A percentile compares a stretch with the other conserved stretches of the same genome.
These are phyloP conservation scores for Suillus decipiens DNA, from an alignment of 768 basidiomycete genomes.

Conservation along the genomic window DNA sequence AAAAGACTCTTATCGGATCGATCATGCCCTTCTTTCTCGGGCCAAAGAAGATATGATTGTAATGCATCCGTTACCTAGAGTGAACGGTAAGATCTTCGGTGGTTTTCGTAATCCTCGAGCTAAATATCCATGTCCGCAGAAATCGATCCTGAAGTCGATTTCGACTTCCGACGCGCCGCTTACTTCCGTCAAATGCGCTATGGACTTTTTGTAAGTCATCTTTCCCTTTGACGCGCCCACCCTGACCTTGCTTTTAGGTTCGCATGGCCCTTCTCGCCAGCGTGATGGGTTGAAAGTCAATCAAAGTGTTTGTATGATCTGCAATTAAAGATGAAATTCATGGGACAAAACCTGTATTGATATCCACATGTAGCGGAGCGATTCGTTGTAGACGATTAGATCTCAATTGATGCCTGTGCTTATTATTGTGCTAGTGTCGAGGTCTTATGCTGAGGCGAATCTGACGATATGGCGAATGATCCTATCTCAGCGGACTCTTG, in stretches of 20 bases:
- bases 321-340: neutral
- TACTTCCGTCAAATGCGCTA: conserved; percentile 99
- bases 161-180: conserved; percentile 88
- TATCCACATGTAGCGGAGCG: neutral
- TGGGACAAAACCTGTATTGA: neutral
- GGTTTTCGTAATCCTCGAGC: neutral
- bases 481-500: too few species aligned
- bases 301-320: neutral
- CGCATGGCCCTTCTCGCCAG: conserved; percentile 81
- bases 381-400: neutral
- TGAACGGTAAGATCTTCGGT: conserved; percentile 63
- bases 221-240: conserved; percentile 1
- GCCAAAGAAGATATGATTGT: conserved; percentile 98
- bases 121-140: conserved; percentile 49
- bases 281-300: conserved; percentile 44
- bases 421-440: too few species aligned
- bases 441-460: too few species aligned
- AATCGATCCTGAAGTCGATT: conserved; percentile 98
- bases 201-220: conserved; percentile 88
- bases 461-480: too few species aligned
- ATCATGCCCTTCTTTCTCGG: conserved; percentile 89
- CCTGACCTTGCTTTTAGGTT: conserved; percentile 37
- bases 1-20: conserved; percentile 90
- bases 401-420: conserved; percentile 1
- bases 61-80: conserved; percentile 97